These are phyloP conservation scores for Pseudomicrostroma phylloplanum DNA, from an alignment of 1,284 basidiomycete genomes.

Conservation along the genomic window DNA sequence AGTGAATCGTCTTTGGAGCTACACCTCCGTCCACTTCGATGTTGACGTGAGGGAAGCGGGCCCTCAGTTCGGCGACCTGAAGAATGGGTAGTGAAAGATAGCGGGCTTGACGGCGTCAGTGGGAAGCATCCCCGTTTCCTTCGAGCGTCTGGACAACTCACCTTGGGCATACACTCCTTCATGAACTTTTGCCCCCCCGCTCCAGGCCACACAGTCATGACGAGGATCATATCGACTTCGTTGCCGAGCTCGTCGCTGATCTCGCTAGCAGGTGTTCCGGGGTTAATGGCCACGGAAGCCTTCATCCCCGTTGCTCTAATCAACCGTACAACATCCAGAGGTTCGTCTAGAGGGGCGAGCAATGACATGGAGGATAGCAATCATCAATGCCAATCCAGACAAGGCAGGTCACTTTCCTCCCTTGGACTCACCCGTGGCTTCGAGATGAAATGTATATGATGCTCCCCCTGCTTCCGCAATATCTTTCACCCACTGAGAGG, in stretches of 20 bases:
- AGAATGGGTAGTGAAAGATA: neutral
- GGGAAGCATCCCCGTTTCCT: too few relatives aligned
- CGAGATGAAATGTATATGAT: constrained; percentile 94
- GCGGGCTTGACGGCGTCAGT: neutral
- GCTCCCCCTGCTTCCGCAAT: constrained; percentile 91
- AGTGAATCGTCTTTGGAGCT: constrained; percentile 78
- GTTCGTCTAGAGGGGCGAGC: constrained; percentile 52
- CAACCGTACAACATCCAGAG: constrained; percentile 44
- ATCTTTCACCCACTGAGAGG: constrained; percentile 81
- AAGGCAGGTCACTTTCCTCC: neutral
- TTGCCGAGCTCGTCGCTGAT: constrained; percentile 45
- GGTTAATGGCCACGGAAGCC: constrained; percentile 48
- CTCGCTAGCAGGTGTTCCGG: constrained; percentile 45
- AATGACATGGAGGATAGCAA: neutral
- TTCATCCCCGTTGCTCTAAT: constrained; percentile 48
- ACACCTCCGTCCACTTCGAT: constrained; percentile 98
- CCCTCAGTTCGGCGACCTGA: constrained; percentile 75
- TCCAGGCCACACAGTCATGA: constrained; percentile 50
- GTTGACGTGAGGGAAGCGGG: constrained; percentile 76
- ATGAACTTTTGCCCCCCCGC: constrained; percentile 92
- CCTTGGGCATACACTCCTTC: constrained; percentile 80
- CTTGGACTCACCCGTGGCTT: constrained; percentile 65
- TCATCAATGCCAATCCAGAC: neutral
- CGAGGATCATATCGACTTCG: constrained; percentile 49
- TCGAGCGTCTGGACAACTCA: constrained; percentile 11